Evolutionary conservation across 495 filamentous ascomycete species (phyloP).

Genomic region (Aspergillus ostianus): DNA sequence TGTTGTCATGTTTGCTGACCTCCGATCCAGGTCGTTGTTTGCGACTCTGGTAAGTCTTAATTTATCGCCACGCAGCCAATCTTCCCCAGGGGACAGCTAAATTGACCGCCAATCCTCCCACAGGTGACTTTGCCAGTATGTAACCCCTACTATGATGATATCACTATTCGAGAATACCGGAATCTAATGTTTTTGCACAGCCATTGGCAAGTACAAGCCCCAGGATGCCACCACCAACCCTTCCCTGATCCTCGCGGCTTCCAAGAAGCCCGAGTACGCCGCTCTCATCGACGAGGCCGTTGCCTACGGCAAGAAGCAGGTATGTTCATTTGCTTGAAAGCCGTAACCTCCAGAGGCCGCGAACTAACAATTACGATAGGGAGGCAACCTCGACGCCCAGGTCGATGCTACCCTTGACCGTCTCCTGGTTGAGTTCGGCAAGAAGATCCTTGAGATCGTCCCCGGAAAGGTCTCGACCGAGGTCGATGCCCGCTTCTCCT

Average conservation of each 20-base stretch:
- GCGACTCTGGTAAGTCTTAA: constrained; percentile 85
- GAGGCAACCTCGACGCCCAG: constrained; percentile 65
- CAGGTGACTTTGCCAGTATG: constrained; percentile 80
- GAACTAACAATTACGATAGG: constrained; percentile 26
- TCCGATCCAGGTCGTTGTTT: constrained; percentile 66
- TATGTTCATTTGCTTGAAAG: constrained; percentile 29
- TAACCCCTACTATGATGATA: constrained; percentile 23
- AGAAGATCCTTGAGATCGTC: constrained; percentile 93
- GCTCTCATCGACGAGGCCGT: constrained; percentile 85
- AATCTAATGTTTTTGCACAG: constrained; percentile 37
- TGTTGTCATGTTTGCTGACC: constrained; percentile 2
- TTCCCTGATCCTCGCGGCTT: constrained; percentile 93
- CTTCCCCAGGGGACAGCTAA: constrained; percentile 11
- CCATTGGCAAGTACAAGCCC: constrained; percentile 99
- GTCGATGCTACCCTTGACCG: constrained; percentile 83
- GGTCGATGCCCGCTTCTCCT: constrained; percentile 95
- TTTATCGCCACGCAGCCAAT: background rate
- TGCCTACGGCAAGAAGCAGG: constrained; percentile 76
- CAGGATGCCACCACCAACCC: constrained; percentile 99
- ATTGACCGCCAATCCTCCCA: constrained; percentile 9
- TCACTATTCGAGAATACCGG: constrained; percentile 13
- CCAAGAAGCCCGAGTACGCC: constrained; percentile 97
- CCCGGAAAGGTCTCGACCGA: constrained; percentile 98
- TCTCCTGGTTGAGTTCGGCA: constrained; percentile 96
- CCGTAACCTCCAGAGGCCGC: background rate